Conservation (phyloP, 768 basidiomycete genomes). For the Sistotremastrum niveocremeum region DNA sequence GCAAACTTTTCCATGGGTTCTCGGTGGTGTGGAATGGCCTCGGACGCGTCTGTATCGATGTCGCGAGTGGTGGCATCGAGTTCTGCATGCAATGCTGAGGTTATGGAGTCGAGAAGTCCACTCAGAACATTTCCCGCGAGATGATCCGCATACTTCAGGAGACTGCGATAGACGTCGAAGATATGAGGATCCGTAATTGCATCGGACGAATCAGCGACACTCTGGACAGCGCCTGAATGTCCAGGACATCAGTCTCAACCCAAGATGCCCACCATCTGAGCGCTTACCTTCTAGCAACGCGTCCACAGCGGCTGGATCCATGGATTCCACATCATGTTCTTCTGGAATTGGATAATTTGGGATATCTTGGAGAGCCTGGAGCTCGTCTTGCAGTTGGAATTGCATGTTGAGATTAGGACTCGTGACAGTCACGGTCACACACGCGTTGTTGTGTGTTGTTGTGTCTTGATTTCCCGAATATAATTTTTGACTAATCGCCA, state of each 20-base stretch:
- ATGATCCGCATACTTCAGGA: slow-evolving; percentile 60
- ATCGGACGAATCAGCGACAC: slow-evolving; percentile 68
- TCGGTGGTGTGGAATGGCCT: slow-evolving; percentile 50
- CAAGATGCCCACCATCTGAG: not conserved
- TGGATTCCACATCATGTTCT: slow-evolving; percentile 48
- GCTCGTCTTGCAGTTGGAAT: slow-evolving; percentile 73
- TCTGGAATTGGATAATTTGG: slow-evolving; percentile 51
- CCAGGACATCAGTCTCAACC: slow-evolving; percentile 1
- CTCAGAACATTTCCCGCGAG: slow-evolving; percentile 56
- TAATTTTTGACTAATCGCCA: no score
- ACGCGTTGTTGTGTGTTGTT: no score
- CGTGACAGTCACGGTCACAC: not conserved
- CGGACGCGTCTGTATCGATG: slow-evolving; percentile 53
- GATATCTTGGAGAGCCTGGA: slow-evolving; percentile 48
- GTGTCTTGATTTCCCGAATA: no score
- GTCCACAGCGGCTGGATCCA: slow-evolving; percentile 31
- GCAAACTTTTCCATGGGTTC: slow-evolving; percentile 78
- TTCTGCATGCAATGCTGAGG: slow-evolving; percentile 60
- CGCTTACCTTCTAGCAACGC: slow-evolving; percentile 45
- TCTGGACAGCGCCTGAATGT: slow-evolving; percentile 57
- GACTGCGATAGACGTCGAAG: slow-evolving; percentile 71
- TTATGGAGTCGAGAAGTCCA: slow-evolving; percentile 79
- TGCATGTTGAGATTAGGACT: slow-evolving; percentile 16
- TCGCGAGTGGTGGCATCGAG: slow-evolving; percentile 61
- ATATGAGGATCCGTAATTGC: slow-evolving; percentile 49